These are phyloP conservation scores for Phytophthora cactorum DNA, from an alignment of 352 stramenopile genomes.

Conservation along the genomic window DNA sequence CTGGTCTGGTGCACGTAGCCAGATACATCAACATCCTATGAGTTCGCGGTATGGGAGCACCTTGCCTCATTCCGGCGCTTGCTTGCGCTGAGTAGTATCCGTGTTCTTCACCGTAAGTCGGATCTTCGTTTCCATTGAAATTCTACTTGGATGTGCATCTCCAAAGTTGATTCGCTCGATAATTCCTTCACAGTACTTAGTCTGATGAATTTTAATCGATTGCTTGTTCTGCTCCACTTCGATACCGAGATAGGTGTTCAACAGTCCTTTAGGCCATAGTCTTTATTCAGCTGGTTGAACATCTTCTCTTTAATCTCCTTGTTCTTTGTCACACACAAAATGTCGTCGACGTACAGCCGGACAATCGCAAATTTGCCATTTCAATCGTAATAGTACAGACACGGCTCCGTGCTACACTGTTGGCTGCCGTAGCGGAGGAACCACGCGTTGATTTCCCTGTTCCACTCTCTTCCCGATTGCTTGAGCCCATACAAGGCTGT, in stretches of 20 bases:
- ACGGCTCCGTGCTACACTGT: not conserved
- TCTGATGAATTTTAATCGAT: not conserved
- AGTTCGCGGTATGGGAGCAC: too few relatives aligned
- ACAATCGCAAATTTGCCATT: not conserved
- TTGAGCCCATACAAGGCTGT: constrained; percentile 1
- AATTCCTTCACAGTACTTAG: not conserved
- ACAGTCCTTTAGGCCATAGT: not conserved
- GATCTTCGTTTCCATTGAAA: not conserved
- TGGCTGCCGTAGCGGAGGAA: not conserved
- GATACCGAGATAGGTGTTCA: not conserved
- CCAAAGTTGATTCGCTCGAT: not conserved
- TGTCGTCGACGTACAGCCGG: constrained; percentile 7
- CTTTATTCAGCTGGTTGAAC: not conserved
- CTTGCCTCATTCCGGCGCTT: too few relatives aligned
- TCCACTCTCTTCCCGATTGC: constrained; percentile 3
- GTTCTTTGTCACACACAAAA: not conserved
- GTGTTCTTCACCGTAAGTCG: too few relatives aligned
- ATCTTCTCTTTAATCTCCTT: not conserved
- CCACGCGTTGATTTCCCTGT: not conserved
- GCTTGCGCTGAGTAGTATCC: too few relatives aligned
- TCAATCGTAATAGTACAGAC: not conserved
- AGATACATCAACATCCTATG: too few relatives aligned
- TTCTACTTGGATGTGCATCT: not conserved
- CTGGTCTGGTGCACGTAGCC: too few relatives aligned
- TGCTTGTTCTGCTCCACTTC: not conserved